phyloP scores from a whole-genome alignment of 306 rosid species.

The Fragaria nilgerrensis region DNA sequence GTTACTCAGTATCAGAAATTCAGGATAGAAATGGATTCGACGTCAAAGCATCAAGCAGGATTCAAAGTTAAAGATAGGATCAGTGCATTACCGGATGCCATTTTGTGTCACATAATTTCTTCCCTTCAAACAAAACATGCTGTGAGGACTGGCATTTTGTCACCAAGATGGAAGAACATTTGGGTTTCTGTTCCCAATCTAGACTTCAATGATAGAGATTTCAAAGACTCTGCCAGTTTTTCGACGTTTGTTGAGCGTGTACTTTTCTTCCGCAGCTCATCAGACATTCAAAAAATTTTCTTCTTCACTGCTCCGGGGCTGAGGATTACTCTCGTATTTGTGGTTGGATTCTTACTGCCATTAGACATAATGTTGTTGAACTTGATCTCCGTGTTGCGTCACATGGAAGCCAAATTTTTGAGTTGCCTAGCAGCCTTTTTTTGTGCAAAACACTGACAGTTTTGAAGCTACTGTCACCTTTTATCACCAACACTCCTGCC shows the following conservation, averaged over 20 bases:
- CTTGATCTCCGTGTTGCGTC: neutral
- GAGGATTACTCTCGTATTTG: constrained; percentile 1
- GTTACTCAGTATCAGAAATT: neutral
- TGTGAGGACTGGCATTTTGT: neutral
- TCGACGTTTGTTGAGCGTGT: neutral
- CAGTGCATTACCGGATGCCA: neutral
- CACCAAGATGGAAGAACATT: neutral
- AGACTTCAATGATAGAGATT: neutral
- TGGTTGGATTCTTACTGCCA: neutral
- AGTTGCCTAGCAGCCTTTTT: constrained; percentile 5
- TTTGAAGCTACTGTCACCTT: neutral
- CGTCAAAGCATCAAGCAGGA: neutral
- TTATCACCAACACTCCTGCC: neutral
- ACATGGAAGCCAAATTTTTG: neutral
- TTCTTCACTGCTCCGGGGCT: neutral
- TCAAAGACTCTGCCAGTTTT: neutral
- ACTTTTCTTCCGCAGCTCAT: neutral
- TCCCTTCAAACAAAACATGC: neutral
- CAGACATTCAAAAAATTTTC: neutral
- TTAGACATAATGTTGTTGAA: neutral
- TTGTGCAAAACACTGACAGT: neutral
- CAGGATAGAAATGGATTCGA: neutral
- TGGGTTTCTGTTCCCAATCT: neutral
- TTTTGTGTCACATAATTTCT: neutral
- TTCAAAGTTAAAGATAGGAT: neutral